phyloP scores from a whole-genome alignment of 208 protist genomes.

The Wallacemonas rigidus region DNA sequence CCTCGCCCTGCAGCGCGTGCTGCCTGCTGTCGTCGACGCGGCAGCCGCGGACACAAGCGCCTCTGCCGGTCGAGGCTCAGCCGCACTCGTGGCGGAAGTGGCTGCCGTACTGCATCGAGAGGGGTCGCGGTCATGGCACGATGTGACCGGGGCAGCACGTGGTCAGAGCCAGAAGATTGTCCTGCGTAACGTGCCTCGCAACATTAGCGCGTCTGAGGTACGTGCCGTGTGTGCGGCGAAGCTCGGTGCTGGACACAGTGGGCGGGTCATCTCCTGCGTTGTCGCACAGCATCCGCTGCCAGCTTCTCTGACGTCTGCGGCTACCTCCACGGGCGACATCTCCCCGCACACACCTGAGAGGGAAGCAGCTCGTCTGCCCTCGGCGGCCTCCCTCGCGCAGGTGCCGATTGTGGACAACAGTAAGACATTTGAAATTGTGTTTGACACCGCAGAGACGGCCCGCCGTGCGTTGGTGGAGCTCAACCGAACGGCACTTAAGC shows the following conservation, averaged over 20 bases:
- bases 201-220: conserved; percentile 62
- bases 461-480: conserved; percentile 54
- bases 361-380: neutral
- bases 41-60: neutral
- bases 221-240: conserved; percentile 53
- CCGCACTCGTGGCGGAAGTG: neutral
- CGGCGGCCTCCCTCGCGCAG: neutral
- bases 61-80: neutral
- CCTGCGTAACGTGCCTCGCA: conserved; percentile 60
- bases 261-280: conserved; percentile 55
- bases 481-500: conserved; percentile 28
- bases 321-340: too few relatives aligned
- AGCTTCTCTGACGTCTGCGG: neutral
- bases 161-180: conserved; percentile 49
- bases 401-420: conserved; percentile 27
- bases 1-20: conserved; percentile 35
- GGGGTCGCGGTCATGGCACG: conserved; percentile 45
- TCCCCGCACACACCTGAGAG: neutral
- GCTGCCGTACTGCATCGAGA: conserved; percentile 23
- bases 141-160: conserved; percentile 46
- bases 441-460: conserved; percentile 43
- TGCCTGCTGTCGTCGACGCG: neutral
- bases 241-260: conserved; percentile 24
- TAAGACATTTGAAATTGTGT: conserved; percentile 72
- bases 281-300: conserved; percentile 32